phyloP scores from a whole-genome alignment of 2,329 filamentous ascomycete genomes.

The Dothiorella sarmentorum region DNA sequence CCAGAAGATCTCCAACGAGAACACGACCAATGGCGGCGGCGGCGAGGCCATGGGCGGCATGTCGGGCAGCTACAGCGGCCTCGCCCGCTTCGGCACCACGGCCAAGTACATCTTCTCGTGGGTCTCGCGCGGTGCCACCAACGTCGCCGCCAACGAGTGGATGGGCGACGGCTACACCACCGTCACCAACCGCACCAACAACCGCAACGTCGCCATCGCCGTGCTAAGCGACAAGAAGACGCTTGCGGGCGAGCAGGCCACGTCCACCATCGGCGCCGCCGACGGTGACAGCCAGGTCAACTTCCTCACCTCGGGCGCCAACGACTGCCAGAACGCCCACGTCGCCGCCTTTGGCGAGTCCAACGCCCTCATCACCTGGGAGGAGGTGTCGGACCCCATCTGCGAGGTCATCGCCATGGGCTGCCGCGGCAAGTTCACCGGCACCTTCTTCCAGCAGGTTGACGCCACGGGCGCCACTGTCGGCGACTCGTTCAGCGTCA shows the following conservation, averaged over 20 bases:
- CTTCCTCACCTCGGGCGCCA: conserved; percentile 54
- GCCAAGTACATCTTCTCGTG: conserved; percentile 59
- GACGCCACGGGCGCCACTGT: conserved; percentile 50
- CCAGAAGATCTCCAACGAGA: conserved; percentile 61
- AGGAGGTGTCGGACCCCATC: conserved; percentile 55
- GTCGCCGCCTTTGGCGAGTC: conserved; percentile 53
- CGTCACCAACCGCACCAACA: conserved; percentile 52
- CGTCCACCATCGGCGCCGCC: conserved; percentile 50
- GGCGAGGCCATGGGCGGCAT: conserved; percentile 62
- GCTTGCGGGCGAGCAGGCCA: conserved; percentile 52
- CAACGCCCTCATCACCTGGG: conserved; percentile 58
- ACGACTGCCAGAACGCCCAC: conserved; percentile 58
- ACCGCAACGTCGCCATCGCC: conserved; percentile 59
- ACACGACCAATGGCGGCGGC: conserved; percentile 56
- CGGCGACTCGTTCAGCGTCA: conserved; percentile 49
- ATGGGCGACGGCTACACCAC: conserved; percentile 56
- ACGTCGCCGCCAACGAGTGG: conserved; percentile 55
- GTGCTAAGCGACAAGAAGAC: conserved; percentile 58
- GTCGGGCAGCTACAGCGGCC: conserved; percentile 58
- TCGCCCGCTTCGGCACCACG: conserved; percentile 52
- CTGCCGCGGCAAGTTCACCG: conserved; percentile 57
- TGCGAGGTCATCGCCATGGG: conserved; percentile 59
- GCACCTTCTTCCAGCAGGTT: conserved; percentile 59
- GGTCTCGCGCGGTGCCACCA: conserved; percentile 58
- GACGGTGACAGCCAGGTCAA: conserved; percentile 58